Percentiles rank a stretch among this genome's conserved stretches.
phyloP scores from a whole-genome alignment of 2,329 filamentous ascomycete genomes.

The Leptosphaerulina australis region DNA sequence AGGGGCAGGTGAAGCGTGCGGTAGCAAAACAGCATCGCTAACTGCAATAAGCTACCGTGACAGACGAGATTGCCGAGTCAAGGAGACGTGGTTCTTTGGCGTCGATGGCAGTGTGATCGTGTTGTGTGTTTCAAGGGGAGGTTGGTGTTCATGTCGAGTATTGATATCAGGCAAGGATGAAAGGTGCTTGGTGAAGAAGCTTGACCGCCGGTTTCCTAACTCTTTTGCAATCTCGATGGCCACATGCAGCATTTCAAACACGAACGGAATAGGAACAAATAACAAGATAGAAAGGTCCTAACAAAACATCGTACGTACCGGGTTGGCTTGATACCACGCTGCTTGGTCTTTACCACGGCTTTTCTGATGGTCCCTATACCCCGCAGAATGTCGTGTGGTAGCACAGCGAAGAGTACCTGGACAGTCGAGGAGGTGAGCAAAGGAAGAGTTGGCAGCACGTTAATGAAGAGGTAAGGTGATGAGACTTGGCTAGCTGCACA shows the following conservation, averaged over 20 bases:
- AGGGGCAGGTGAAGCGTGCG: constrained; percentile 6
- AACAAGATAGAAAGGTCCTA: not conserved
- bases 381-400: constrained; percentile 15
- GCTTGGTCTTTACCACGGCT: not conserved
- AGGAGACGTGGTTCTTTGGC: not conserved
- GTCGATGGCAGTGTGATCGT: not conserved
- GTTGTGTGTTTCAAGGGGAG: not conserved
- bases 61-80: not conserved
- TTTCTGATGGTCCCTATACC: constrained; percentile 6
- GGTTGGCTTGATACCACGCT: not conserved
- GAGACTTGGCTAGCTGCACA: constrained; percentile 27
- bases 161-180: constrained; percentile 1
- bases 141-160: not conserved
- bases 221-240: no score
- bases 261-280: not conserved
- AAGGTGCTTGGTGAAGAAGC: not conserved
- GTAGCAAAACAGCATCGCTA: not conserved
- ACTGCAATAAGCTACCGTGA: not conserved
- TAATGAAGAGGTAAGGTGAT: constrained; percentile 29
- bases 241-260: not conserved
- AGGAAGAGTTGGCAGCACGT: constrained; percentile 20
- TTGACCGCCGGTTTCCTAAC: not conserved
- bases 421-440: constrained; percentile 8
- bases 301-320: constrained; percentile 9
- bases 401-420: constrained; percentile 14